Base-by-base conservation (phyloP, 2,329 filamentous ascomycete genomes). In the Alternaria brassicicola region DNA sequence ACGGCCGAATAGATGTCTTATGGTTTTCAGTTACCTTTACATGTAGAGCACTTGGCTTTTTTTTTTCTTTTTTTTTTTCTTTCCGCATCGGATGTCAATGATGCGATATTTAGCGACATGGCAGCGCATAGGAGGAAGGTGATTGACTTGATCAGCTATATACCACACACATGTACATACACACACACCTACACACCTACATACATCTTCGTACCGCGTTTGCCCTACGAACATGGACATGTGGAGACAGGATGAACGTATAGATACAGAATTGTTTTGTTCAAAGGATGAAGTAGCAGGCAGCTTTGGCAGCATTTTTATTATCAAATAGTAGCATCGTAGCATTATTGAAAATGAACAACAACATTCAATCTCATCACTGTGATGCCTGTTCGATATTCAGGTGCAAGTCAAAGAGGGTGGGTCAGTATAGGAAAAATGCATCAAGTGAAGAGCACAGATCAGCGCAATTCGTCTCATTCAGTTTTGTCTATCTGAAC, bases 11-110 rank as follows among this genome's bases (percentile, higher is more conserved):
- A 26, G 33, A 49, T 23, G 26, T 33, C 36, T 41, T 33, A 9
- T 12, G 12, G 23, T 25, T 52, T 23, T 26, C 49, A 39, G 9
- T 50, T 25, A 15, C 30, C 28, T 43, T 52, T 52, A 6, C 25
- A 52, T 52, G 49, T 52, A 50, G 33, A 50, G 47, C 47, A 41
- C 30, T 41, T 23, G 28, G 19, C 43, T 47, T 35, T 35, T 46
- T 21, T 33, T 47, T 3, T 10, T n/a, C 1, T 26, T 26, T n/a
- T 23, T 26, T n/a, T 23, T 6, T 6, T 30, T 21, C 1, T n/a
- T 28, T 10, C 17, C 13, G 19, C 8, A 33, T 23, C 35, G 43
- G 33, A 52, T 52, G 43, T 25, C 49, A 52, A 28, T 36, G 36
- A 41, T 13, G 47, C 36, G 23, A 41, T 39, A 26, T 41, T 25